Conservation (phyloP, 2,329 filamentous ascomycete genomes). For the Nothophoma quercina region DNA sequence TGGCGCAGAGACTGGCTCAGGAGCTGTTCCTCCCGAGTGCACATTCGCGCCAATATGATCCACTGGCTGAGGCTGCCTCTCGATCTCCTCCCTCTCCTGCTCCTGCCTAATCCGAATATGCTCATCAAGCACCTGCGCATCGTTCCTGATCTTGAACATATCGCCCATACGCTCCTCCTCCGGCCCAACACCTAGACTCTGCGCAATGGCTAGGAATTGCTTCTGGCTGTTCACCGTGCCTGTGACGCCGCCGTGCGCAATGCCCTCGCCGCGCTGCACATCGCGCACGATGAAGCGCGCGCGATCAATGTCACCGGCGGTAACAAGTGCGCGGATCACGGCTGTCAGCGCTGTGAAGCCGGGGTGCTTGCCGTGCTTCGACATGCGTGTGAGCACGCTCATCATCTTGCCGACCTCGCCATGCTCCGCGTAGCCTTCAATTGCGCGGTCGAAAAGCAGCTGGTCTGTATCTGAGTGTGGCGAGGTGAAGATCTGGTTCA, state of each 20-base stretch:
- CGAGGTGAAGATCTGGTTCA: slow-evolving; percentile 54
- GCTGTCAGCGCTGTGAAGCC: slow-evolving; percentile 52
- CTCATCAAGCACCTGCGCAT: slow-evolving; percentile 6
- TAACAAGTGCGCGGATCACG: slow-evolving; percentile 50
- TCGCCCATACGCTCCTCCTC: slow-evolving; percentile 23
- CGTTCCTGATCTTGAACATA: slow-evolving; percentile 7
- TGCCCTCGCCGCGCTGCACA: slow-evolving; percentile 44
- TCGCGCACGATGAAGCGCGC: slow-evolving; percentile 48
- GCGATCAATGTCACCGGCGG: slow-evolving; percentile 45
- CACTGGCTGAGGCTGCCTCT: not conserved
- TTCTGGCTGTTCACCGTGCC: slow-evolving; percentile 19
- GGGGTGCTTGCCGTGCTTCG: slow-evolving; percentile 50
- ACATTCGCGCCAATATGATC: too few relatives aligned
- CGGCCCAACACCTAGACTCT: slow-evolving; percentile 19
- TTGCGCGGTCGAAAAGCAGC: slow-evolving; percentile 73
- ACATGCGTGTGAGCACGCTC: slow-evolving; percentile 51
- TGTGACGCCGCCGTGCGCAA: slow-evolving; percentile 32
- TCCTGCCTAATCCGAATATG: slow-evolving; percentile 1
- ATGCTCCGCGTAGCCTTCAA: slow-evolving; percentile 69
- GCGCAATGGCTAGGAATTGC: slow-evolving; percentile 28
- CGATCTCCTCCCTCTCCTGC: slow-evolving; percentile 5
- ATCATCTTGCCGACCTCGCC: slow-evolving; percentile 60
- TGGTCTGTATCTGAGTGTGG: slow-evolving; percentile 55
- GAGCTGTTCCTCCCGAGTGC: too few relatives aligned
- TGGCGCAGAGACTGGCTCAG: too few relatives aligned